phyloP scores from a whole-genome alignment of 23 red algal species.

The Agarophyton chilense region DNA sequence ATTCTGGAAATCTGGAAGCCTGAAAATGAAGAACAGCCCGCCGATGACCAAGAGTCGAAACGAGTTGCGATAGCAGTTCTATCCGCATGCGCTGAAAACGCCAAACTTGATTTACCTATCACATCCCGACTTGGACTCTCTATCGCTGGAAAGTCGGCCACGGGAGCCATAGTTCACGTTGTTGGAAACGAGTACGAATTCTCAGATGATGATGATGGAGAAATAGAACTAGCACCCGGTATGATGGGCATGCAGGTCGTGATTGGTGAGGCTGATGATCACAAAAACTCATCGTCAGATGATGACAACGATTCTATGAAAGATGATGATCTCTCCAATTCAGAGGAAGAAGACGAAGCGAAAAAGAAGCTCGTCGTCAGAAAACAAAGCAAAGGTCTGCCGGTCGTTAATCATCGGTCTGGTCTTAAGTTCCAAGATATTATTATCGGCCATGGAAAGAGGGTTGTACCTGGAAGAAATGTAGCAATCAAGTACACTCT shows the following conservation, averaged over 20 bases:
- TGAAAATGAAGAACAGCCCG: neutral
- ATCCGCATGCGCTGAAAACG: slow-evolving; percentile 16
- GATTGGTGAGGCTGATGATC: neutral
- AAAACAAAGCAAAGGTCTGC: neutral
- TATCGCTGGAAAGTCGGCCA: slow-evolving; percentile 23
- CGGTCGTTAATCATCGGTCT: slow-evolving; percentile 44
- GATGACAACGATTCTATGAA: neutral
- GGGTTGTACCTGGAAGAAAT: slow-evolving; percentile 46
- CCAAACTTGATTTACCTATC: slow-evolving; percentile 20
- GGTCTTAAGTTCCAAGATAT: slow-evolving; percentile 73
- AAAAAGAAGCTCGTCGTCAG: slow-evolving; percentile 19
- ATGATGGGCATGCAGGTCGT: slow-evolving; percentile 25
- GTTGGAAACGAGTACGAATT: slow-evolving; percentile 31
- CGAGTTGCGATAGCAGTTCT: slow-evolving; percentile 47
- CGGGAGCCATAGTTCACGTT: slow-evolving; percentile 60
- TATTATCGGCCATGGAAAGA: slow-evolving; percentile 53
- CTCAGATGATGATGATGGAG: neutral
- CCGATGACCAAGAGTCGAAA: neutral
- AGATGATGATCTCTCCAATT: neutral
- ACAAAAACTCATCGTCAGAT: neutral
- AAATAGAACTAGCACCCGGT: neutral
- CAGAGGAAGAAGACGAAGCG: neutral
- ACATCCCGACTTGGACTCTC: slow-evolving; percentile 53
- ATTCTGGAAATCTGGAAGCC: slow-evolving; percentile 53
- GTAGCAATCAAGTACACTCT: slow-evolving; percentile 68